phyloP scores from a whole-genome alignment of 2,329 filamentous ascomycete species.

The Epichloe bromicola region DNA sequence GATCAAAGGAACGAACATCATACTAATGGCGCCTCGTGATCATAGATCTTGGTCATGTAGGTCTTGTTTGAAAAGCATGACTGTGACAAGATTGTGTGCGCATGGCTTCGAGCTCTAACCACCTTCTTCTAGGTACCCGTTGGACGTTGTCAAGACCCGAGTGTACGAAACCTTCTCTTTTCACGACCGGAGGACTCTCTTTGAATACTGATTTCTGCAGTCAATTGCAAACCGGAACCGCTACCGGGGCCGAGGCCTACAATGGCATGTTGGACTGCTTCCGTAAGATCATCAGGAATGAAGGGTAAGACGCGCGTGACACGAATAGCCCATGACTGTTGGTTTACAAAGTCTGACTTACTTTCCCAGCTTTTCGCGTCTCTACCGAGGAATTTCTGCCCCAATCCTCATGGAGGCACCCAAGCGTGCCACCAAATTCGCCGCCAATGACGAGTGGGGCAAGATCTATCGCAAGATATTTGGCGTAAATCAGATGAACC shows the following conservation, averaged over 20 bases:
- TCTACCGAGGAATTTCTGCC: conserved; percentile 91
- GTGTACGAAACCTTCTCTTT: conserved; percentile 47
- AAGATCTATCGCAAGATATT: conserved; percentile 84
- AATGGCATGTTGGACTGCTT: conserved; percentile 98
- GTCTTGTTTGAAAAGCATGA: conserved; percentile 14
- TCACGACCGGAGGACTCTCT: neutral
- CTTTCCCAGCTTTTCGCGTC: conserved; percentile 55
- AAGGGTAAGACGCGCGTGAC: conserved; percentile 52
- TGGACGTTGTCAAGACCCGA: conserved; percentile 97
- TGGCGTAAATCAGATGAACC: conserved; percentile 75
- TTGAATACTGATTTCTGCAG: conserved; percentile 31
- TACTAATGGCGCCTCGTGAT: conserved; percentile 2
- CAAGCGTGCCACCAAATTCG: conserved; percentile 96
- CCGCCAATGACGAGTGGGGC: conserved; percentile 97
- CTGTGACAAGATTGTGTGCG: neutral
- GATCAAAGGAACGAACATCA: neutral
- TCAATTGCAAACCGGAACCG: conserved; percentile 71
- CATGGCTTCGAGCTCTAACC: neutral
- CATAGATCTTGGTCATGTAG: conserved; percentile 76
- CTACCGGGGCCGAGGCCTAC: conserved; percentile 68
- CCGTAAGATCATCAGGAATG: conserved; percentile 88
- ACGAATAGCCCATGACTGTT: neutral
- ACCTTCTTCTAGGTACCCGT: conserved; percentile 62
- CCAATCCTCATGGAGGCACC: conserved; percentile 94
- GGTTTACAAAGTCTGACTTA: neutral